Evolutionary conservation across 1,284 basidiomycete genomes (phyloP).

Genomic region (Leccinum angustisporum): DNA sequence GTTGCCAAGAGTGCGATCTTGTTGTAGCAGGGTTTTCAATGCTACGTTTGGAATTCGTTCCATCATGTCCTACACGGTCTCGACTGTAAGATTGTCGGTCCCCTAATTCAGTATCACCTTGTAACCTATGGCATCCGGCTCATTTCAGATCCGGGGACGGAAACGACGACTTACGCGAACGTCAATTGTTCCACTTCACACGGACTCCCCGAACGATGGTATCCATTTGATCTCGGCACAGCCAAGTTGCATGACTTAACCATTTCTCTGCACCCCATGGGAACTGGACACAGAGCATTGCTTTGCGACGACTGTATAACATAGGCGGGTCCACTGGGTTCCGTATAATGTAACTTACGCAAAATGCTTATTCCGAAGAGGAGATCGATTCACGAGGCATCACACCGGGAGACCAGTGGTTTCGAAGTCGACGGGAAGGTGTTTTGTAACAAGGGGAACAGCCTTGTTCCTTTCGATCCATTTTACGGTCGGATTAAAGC

Average conservation of each 20-base stretch:
- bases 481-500: conserved; percentile 55
- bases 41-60: conserved; percentile 53
- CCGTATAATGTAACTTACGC: conserved; percentile 53
- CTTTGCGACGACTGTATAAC: conserved; percentile 18
- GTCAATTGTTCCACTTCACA: conserved; percentile 43
- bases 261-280: conserved; percentile 26
- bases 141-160: conserved; percentile 33
- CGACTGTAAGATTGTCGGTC: conserved; percentile 44
- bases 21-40: conserved; percentile 44
- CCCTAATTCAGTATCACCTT: conserved; percentile 44
- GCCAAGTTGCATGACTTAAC: conserved; percentile 56
- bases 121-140: conserved; percentile 26
- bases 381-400: conserved; percentile 49
- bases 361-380: conserved; percentile 45
- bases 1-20: too few relatives aligned
- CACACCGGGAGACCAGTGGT: conserved; percentile 53
- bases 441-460: conserved; percentile 56
- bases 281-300: not conserved
- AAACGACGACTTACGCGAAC: conserved; percentile 40
- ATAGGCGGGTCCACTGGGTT: conserved; percentile 52
- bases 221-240: conserved; percentile 52
- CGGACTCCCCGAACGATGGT: conserved; percentile 52
- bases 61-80: conserved; percentile 33
- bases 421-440: conserved; percentile 42
- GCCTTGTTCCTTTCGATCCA: conserved; percentile 24